These are phyloP conservation scores for Trifolium dubium DNA, from an alignment of 306 rosid genomes.

Conservation along the genomic window DNA sequence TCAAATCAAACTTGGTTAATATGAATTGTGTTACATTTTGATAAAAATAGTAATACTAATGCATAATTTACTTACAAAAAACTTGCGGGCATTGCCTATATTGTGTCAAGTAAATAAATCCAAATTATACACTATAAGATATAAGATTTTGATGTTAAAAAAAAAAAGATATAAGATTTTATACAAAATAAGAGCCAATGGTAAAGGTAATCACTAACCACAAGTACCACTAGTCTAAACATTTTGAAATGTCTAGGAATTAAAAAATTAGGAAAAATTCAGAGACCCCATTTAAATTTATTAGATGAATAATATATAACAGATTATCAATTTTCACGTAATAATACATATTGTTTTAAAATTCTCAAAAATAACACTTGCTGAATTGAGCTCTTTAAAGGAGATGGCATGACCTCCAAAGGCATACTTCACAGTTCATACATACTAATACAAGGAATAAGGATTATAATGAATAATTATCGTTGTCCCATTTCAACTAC, in stretches of 20 bases:
- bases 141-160: too few species aligned
- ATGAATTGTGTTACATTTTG: too few species aligned
- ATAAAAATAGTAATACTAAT: too few species aligned
- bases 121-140: background rate
- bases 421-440: conserved; percentile 5
- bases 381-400: conserved; percentile 5
- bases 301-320: background rate
- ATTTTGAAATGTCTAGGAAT: background rate
- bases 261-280: background rate
- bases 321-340: background rate
- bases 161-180: too few species aligned
- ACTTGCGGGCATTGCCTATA: background rate
- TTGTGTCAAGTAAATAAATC: background rate
- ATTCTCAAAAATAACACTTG: conserved; percentile 6
- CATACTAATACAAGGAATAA: background rate
- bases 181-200: background rate
- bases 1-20: too few species aligned
- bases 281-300: background rate
- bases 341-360: background rate
- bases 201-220: background rate
- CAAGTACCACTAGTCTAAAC: background rate
- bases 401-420: conserved; percentile 20
- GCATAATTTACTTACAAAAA: background rate
- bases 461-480: background rate
- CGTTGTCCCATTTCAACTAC: conserved; percentile 14